Evolutionary conservation across 1,284 basidiomycete species (phyloP), one percentile per base, ranked within the genome.

Genomic region (Volvariella surrecta): DNA sequence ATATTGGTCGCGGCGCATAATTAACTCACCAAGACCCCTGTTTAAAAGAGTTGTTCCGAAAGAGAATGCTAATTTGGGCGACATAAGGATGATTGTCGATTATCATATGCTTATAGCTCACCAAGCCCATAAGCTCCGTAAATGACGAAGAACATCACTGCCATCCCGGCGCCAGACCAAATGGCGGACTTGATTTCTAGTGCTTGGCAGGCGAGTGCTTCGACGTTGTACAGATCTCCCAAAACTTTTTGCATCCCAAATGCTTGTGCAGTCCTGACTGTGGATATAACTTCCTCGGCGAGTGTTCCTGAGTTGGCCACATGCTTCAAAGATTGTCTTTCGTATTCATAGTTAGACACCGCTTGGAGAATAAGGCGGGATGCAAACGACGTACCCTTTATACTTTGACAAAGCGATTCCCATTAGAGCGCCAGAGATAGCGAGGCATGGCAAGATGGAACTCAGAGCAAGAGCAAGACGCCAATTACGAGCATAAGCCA

Each of bases 201-300:
- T 0, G 50, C 49, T 37, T 71, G 65, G 2, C 87, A 76, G 48
- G 71, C 57, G 13, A 64, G 57, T 50, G 92, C 76, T 47, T 78
- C 71, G 1, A 50, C 50, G 54, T 94, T 76, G 59, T 97, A 99
- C 32, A 90, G 63, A 1, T 57, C 52, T 3, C 78, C 58, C 22
- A 98, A 71, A 15, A 74, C 70, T 6, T 58, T 63, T 62, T 92
- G 87, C 1, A 84, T 86, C 39, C 89, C 91, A 54, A 98, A 99
- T 0, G 95, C 93, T 50, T 97, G 91, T 1, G 89, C 83, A 2
- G 88, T 93, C 15, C 92, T 82, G 32, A 94, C 64, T 15, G 87
- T 89, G 1, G 88, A 85, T 45, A 99, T 87, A 53, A 91, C 89
- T 61, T 99, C 95, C 63, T 99, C 95, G 0, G 95, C 94, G 11